These are phyloP conservation scores for Huntiella decipiens DNA, from an alignment of 2,329 filamentous ascomycete genomes.

Conservation along the genomic window DNA sequence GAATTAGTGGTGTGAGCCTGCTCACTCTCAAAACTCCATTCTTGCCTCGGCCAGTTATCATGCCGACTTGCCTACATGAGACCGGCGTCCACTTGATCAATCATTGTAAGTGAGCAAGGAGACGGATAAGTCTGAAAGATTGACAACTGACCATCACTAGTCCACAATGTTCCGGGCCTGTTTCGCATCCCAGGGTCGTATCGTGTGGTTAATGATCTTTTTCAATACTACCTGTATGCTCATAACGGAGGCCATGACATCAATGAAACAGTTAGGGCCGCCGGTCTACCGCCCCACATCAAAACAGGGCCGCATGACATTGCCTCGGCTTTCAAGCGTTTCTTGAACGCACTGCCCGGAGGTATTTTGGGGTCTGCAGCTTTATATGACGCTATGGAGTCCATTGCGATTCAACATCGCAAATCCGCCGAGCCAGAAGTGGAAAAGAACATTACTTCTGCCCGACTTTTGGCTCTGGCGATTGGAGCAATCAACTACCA, in stretches of 20 bases:
- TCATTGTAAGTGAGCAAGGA: constrained; percentile 25
- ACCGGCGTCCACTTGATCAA: constrained; percentile 45
- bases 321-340: constrained; percentile 45
- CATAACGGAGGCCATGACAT: constrained; percentile 11
- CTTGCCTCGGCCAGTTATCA: constrained; percentile 33
- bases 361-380: constrained; percentile 44
- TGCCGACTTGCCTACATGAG: constrained; percentile 48
- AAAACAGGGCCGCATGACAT: constrained; percentile 43
- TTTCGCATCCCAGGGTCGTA: constrained; percentile 45
- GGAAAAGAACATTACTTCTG: constrained; percentile 36
- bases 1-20: constrained; percentile 42
- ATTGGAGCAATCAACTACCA: constrained; percentile 39
- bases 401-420: constrained; percentile 14
- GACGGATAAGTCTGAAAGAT: not conserved
- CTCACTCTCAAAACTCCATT: constrained; percentile 42
- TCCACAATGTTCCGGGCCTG: constrained; percentile 33
- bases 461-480: constrained; percentile 45
- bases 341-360: constrained; percentile 43
- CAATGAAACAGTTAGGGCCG: constrained; percentile 36
- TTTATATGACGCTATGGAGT: constrained; percentile 41
- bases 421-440: constrained; percentile 33
- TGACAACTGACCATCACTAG: constrained; percentile 9
- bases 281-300: constrained; percentile 41
- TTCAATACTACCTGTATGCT: constrained; percentile 38
- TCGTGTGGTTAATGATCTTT: constrained; percentile 36